These are phyloP conservation scores for Cucurbita argyrosperma DNA, from an alignment of 306 rosid species.

Conservation along the genomic window DNA sequence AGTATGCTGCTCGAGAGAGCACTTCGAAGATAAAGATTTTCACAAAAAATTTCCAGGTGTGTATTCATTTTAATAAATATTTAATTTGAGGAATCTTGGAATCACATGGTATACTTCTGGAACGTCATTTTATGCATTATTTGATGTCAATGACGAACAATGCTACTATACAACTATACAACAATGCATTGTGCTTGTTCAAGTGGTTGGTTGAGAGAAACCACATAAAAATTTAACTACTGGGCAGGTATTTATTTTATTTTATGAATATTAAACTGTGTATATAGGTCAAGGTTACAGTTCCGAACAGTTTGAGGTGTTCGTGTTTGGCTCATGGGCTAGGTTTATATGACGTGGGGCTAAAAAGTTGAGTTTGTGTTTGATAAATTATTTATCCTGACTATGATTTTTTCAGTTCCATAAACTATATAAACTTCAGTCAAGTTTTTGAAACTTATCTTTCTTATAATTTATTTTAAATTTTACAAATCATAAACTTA, in stretches of 20 bases:
- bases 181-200: constrained; percentile 2
- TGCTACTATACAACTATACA: not conserved
- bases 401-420: too few species aligned
- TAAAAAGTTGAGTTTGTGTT: too few species aligned
- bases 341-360: not conserved
- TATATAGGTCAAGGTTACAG: not conserved
- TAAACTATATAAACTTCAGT: not conserved
- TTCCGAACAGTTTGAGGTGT: too few species aligned
- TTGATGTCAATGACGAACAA: not conserved
- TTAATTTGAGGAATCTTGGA: not conserved
- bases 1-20: constrained; percentile 86
- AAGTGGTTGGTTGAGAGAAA: not conserved
- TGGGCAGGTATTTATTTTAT: not conserved
- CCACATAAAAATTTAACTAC: not conserved
- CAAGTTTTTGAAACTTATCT: not conserved
- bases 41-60: constrained; percentile 86
- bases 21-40: constrained; percentile 76
- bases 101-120: not conserved
- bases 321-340: not conserved
- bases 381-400: too few species aligned
- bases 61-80: not conserved
- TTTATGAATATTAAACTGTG: not conserved
- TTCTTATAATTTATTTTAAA: not conserved
- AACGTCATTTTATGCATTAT: not conserved
- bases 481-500: not conserved